Evolutionary conservation across 164 flowering plant genomes (phyloP), one percentile per base, ranked within the genome.

Genomic region (Hamamelis virginiana): DNA sequence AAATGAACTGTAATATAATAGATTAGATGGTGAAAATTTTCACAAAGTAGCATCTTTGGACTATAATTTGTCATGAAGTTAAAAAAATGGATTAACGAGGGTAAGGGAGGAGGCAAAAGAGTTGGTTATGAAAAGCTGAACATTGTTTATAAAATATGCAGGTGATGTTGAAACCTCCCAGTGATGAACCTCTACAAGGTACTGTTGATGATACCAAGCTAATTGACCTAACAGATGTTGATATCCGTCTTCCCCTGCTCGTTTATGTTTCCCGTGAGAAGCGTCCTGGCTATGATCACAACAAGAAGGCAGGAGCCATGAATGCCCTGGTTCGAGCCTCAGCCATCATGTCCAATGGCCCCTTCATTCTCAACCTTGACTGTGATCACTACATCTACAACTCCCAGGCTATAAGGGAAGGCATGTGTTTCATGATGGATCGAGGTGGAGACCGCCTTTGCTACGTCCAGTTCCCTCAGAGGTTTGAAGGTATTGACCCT

Each of bases 341-440:
- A 1, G 91, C 91, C 14, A 79, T 89, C 69, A 87, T 89, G 88
- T 89, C 94, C 48, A 89, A 89, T 72, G 94, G 94, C 4, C 83
- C 94, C 0, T 89, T 89, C 75, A 87, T 89, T 47, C 94, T 89
- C 74, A 89, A 89, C 69, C 89, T 87, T 59, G 94, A 89, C 70
- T 89, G 93, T 69, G 93, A 89, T 52, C 93, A 89, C 72, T 89
- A 89, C 67, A 82, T 89, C 67, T 89, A 89, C 76, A 85, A 89
- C 81, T 87, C 91, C 51, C 71, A 85, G 68, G 91, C 94, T 45
- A 73, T 87, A 87, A 75, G 87, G 61, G 94, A 89, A 76, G 94
- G 94, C 69, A 87, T 89, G 87, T 89, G 94, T 68, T 89, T 89
- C 80, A 89, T 89, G 94, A 87, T 89, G 94, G 94, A 89, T 51